These are phyloP conservation scores for Xylaria palmicola DNA, from an alignment of 495 filamentous ascomycete genomes.

Conservation along the genomic window DNA sequence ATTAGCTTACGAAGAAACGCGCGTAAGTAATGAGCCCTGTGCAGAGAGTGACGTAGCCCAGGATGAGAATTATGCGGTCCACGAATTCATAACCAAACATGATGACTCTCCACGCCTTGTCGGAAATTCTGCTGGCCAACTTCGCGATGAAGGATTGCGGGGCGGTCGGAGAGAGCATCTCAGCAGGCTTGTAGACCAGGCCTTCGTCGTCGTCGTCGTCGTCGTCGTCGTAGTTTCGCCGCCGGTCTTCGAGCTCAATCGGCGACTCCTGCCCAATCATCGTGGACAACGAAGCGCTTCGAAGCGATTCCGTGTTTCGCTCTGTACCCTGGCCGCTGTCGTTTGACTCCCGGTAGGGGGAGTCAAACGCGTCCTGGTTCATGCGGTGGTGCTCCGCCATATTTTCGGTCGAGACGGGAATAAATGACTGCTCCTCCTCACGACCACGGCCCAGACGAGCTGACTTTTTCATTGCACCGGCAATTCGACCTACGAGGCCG, in stretches of 20 bases:
- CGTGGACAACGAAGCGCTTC: conserved; percentile 58
- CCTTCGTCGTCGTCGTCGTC: conserved; percentile 43
- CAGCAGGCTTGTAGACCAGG: conserved; percentile 31
- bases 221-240: conserved; percentile 49
- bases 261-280: conserved; percentile 54
- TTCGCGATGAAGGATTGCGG: conserved; percentile 30
- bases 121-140: conserved; percentile 38
- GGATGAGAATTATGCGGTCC: conserved; percentile 48
- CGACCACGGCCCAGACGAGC: conserved; percentile 18
- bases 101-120: conserved; percentile 42
- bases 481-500: conserved; percentile 58
- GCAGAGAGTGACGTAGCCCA: conserved; percentile 59
- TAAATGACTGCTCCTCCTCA: conserved; percentile 53
- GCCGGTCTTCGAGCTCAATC: conserved; percentile 52
- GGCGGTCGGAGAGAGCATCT: conserved; percentile 30
- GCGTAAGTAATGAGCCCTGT: conserved; percentile 58
- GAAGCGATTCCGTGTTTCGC: conserved; percentile 63
- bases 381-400: conserved; percentile 60
- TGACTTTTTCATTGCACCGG: conserved; percentile 32
- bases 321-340: conserved; percentile 92
- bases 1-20: conserved; percentile 57
- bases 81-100: conserved; percentile 43
- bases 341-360: conserved; percentile 65
- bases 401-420: conserved; percentile 67
- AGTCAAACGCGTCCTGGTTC: conserved; percentile 35